Evolutionary conservation across 768 basidiomycete genomes (phyloP).

Genomic region (Tremella fuciformis): DNA sequence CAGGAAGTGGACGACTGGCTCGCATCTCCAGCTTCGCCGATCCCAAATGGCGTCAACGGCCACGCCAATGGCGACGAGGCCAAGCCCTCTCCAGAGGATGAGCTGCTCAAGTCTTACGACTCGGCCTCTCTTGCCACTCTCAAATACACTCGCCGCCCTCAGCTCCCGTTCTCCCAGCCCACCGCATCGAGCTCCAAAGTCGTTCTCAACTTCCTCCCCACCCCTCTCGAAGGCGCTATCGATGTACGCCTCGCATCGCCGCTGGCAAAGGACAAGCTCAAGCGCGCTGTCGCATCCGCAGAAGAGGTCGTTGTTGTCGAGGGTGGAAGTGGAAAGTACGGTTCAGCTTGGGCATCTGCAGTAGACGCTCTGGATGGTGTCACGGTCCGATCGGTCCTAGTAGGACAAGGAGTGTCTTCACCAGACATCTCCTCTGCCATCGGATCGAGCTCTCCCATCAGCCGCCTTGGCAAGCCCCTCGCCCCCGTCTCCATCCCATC

Average conservation of each 20-base stretch:
- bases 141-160: slow-evolving; percentile 62
- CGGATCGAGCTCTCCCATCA: slow-evolving; percentile 54
- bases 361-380: slow-evolving; percentile 56
- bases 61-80: slow-evolving; percentile 28
- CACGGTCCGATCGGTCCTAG: slow-evolving; percentile 43
- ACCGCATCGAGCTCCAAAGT: slow-evolving; percentile 57
- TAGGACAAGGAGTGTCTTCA: slow-evolving; percentile 50
- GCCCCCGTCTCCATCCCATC: slow-evolving; percentile 32
- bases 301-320: slow-evolving; percentile 48
- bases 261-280: slow-evolving; percentile 35
- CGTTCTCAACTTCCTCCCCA: slow-evolving; percentile 70
- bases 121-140: slow-evolving; percentile 66
- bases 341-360: slow-evolving; percentile 39
- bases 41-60: slow-evolving; percentile 21
- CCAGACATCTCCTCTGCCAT: slow-evolving; percentile 47
- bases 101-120: slow-evolving; percentile 60
- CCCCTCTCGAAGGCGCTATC: slow-evolving; percentile 56
- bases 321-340: slow-evolving; percentile 47
- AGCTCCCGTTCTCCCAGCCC: slow-evolving; percentile 59
- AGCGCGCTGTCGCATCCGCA: slow-evolving; percentile 49
- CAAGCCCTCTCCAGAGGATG: slow-evolving; percentile 13
- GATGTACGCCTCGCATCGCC: slow-evolving; percentile 55
- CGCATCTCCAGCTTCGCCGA: slow-evolving; percentile 37
- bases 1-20: slow-evolving; percentile 65
- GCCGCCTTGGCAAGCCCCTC: slow-evolving; percentile 27